These are phyloP conservation scores for Colletotrichum ledebouriae DNA, from an alignment of 2,329 filamentous ascomycete genomes.

Conservation along the genomic window DNA sequence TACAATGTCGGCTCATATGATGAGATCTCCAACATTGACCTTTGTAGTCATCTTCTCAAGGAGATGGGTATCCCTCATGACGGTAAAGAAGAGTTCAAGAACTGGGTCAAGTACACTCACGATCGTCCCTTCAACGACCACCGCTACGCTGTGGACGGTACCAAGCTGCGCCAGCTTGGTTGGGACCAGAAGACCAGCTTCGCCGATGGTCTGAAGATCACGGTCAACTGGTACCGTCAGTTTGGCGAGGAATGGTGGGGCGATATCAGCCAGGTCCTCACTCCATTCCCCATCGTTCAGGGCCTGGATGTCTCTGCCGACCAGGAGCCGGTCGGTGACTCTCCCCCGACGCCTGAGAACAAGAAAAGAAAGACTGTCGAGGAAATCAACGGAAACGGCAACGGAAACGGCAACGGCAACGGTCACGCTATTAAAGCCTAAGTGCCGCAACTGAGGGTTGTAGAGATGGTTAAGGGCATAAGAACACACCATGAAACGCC, in stretches of 20 bases:
- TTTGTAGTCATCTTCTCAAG: constrained; percentile 75
- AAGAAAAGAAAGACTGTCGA: constrained; percentile 45
- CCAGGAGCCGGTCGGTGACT: constrained; percentile 55
- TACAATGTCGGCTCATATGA: constrained; percentile 87
- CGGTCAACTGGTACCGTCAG: constrained; percentile 77
- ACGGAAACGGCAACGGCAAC: constrained; percentile 37
- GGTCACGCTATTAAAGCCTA: constrained; percentile 29
- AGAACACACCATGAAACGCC: constrained; percentile 5
- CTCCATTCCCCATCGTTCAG: constrained; percentile 74
- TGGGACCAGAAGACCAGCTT: constrained; percentile 78
- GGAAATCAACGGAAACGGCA: constrained; percentile 38
- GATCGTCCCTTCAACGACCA: constrained; percentile 85
- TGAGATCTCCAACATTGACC: constrained; percentile 80
- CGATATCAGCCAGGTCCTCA: constrained; percentile 76
- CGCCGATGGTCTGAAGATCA: constrained; percentile 71
- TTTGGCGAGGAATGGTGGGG: constrained; percentile 81
- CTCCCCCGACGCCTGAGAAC: constrained; percentile 45
- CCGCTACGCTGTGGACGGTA: constrained; percentile 78
- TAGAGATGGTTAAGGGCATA: not conserved
- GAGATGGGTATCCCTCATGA: constrained; percentile 70
- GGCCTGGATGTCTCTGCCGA: constrained; percentile 68
- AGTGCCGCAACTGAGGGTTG: not conserved
- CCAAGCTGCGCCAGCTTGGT: constrained; percentile 75
- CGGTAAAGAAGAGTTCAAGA: constrained; percentile 65
- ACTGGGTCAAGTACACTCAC: constrained; percentile 80